Evolutionary conservation across 371 early-diverging fungal genomes (phyloP), one percentile per base, ranked within the genome.

Genomic region (Actinomortierella wolfii): DNA sequence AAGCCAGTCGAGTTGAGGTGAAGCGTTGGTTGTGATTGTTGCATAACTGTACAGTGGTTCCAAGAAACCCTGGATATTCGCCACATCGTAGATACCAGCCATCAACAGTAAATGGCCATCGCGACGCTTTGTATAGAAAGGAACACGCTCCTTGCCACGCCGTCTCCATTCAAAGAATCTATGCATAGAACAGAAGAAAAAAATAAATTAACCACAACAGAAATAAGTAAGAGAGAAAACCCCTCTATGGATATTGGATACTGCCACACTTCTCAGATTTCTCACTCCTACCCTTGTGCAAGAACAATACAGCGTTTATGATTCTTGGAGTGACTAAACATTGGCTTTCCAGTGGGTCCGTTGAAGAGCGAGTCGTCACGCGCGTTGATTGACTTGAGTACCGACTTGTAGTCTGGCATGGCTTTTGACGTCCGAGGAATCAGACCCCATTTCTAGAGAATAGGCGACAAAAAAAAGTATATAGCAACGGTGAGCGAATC

Each of bases 161-260:
- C 81, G 79, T 21, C 82, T 74, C 92, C 92, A 92, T 70, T 92
- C 91, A 71, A 82, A 92, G 54, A 89, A 92, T 7, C 89, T 89
- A 67, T 1, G 8, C 11, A 6, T 34, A 6, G 34, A 6, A n/a
- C 29, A 5, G 46, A 18, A 6, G 18, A 21, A 24, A 44, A 18
- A 20, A 51, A 29, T 14, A 23, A 26, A 47, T n/a, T 7, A 48
- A 20, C 34, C 4, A 41, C 2, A 13, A 56, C 45, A 41, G 26
- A 54, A 40, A 25, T 17, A 44, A n/a, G n/a, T n/a, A n/a, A n/a
- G n/a, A n/a, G n/a, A n/a, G n/a, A n/a, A n/a, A n/a, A n/a, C n/a
- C n/a, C n/a, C n/a, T n/a, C n/a, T n/a, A n/a, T n/a, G n/a, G n/a
- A n/a, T n/a, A n/a, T n/a, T n/a, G n/a, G n/a, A n/a, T n/a, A n/a